A percentile compares a stretch with the other conserved stretches of the same genome.
Conservation (phyloP, 306 rosid species). For the Lupinus albus region DNA sequence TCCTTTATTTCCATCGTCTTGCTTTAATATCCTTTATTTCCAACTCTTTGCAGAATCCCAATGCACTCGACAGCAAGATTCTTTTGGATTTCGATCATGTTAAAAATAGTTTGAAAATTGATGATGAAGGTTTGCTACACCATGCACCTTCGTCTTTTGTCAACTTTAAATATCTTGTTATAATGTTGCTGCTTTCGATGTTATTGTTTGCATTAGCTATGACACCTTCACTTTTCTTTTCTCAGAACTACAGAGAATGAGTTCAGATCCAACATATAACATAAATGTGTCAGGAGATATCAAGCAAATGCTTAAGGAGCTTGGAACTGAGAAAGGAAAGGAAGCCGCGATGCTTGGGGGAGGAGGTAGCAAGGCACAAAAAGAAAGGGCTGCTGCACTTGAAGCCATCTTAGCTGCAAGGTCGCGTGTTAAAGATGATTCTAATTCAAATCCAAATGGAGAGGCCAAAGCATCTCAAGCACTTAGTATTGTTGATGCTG, state of each 20-base stretch:
- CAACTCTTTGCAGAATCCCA: constrained; percentile 78
- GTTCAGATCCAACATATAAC: constrained; percentile 74
- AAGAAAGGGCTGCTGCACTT: constrained; percentile 95
- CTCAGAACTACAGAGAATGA: constrained; percentile 73
- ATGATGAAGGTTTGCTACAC: constrained; percentile 75
- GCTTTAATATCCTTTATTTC: constrained; percentile 23
- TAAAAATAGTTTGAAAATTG: constrained; percentile 73
- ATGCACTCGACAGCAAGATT: constrained; percentile 77
- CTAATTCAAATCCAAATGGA: constrained; percentile 60
- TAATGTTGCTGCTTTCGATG: constrained; percentile 26
- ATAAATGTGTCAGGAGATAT: constrained; percentile 88
- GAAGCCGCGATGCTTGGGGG: constrained; percentile 94
- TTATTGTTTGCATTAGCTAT: constrained; percentile 28
- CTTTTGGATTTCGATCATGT: constrained; percentile 93
- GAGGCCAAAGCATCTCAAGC: constrained; percentile 55
- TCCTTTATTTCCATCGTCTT: constrained; percentile 23
- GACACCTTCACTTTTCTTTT: constrained; percentile 34
- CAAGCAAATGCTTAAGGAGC: constrained; percentile 89
- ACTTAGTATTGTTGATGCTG: constrained; percentile 96
- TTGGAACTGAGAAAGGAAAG: constrained; percentile 93
- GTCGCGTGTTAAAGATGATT: constrained; percentile 71
- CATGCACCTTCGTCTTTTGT: constrained; percentile 37
- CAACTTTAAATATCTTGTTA: constrained; percentile 14
- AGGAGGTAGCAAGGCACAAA: constrained; percentile 97
- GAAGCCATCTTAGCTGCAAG: constrained; percentile 87